Percentiles rank a stretch among this genome's conserved stretches.
Evolutionary conservation across 1,139 yeast species (phyloP).

Genomic region (Spathaspora sp.): DNA sequence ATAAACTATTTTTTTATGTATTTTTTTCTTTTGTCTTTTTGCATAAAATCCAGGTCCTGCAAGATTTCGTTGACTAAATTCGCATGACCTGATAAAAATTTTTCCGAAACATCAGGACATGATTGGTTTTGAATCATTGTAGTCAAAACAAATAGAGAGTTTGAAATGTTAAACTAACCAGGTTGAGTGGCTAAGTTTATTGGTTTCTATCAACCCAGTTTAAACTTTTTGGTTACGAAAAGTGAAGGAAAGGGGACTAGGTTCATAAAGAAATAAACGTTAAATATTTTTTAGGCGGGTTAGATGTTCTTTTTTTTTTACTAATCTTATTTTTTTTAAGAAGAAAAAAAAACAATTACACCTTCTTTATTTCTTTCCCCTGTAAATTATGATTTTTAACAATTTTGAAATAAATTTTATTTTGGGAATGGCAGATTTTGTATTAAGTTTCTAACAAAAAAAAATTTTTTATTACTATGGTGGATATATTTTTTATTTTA

Average conservation of each 20-base stretch:
- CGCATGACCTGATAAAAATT: not conserved
- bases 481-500: not conserved
- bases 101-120: not conserved
- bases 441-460: not conserved
- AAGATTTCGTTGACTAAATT: slow-evolving; percentile 1
- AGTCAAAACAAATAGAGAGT: no score
- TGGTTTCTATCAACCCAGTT: not conserved
- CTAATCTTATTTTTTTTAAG: not conserved
- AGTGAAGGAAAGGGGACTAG: not conserved
- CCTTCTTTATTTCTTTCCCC: not conserved
- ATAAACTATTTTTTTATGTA: not conserved
- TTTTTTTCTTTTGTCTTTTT: not conserved
- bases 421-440: not conserved
- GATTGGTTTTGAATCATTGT: not conserved
- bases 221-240: slow-evolving; percentile 1
- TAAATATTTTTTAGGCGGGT: not conserved
- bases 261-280: not conserved
- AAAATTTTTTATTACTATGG: not conserved
- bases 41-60: slow-evolving; percentile 1
- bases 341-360: not conserved
- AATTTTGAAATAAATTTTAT: not conserved
- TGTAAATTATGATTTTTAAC: slow-evolving; percentile 1
- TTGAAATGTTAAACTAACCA: no score
- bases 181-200: not conserved
- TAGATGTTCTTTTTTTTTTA: not conserved